phyloP scores from a whole-genome alignment of 352 stramenopile species.

The Phytopythium chamaehyphon region DNA sequence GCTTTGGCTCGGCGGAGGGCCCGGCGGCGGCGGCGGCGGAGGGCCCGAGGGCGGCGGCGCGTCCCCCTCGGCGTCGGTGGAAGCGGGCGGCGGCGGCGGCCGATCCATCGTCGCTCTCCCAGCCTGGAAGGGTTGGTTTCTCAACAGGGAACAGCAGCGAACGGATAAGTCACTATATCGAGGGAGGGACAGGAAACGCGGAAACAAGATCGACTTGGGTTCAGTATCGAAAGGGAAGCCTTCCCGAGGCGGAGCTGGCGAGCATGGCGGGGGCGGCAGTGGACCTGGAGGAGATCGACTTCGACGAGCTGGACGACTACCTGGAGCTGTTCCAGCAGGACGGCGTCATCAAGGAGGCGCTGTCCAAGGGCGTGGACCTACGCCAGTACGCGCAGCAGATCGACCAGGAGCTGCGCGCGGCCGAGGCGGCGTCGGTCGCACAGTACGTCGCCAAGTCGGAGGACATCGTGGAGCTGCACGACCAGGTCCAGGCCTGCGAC shows the following conservation, averaged over 20 bases:
- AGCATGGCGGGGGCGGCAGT: constrained; percentile 17
- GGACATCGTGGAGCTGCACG: constrained; percentile 90
- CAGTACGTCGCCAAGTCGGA: constrained; percentile 86
- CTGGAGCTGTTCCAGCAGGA: constrained; percentile 94
- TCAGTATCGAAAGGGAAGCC: background rate
- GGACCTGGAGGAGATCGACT: constrained; percentile 90
- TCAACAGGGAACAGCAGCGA: too few relatives aligned
- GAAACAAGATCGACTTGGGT: constrained; percentile 1
- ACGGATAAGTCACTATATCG: too few relatives aligned
- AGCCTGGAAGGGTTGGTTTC: background rate
- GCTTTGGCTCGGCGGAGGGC: too few relatives aligned
- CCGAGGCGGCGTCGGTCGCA: constrained; percentile 80
- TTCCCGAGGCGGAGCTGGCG: background rate
- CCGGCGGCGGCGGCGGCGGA: too few relatives aligned
- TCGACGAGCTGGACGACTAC: constrained; percentile 92
- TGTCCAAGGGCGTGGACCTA: constrained; percentile 89
- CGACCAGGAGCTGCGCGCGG: constrained; percentile 79
- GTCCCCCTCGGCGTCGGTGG: too few relatives aligned
- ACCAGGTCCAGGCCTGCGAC: constrained; percentile 96
- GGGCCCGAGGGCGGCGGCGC: background rate
- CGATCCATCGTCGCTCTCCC: background rate
- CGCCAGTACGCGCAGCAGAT: constrained; percentile 90
- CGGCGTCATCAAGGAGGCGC: constrained; percentile 89
- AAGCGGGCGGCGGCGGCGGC: background rate
- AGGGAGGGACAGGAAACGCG: background rate